A percentile compares a stretch with the other conserved stretches of the same genome.
These are phyloP conservation scores for Colletotrichum truncatum DNA, from an alignment of 2,329 filamentous ascomycete species.

Conservation along the genomic window DNA sequence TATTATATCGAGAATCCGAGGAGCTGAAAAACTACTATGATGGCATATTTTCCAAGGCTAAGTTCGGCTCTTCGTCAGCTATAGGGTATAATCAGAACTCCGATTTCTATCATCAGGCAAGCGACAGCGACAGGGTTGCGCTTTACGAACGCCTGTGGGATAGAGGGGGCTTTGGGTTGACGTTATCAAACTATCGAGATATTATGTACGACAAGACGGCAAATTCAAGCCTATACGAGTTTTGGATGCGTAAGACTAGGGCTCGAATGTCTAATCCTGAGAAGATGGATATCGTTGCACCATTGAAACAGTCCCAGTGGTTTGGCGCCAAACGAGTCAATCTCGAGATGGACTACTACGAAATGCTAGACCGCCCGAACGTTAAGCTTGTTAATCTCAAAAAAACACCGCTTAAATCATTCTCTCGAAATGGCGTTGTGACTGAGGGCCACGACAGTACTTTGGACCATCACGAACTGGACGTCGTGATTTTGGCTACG, in stretches of 20 bases:
- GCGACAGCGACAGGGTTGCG: conserved; percentile 49
- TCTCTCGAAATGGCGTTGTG: conserved; percentile 5
- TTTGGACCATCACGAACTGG: not conserved
- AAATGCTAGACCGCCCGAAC: conserved; percentile 23
- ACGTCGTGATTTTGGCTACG: conserved; percentile 32
- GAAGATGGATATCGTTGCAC: conserved; percentile 23
- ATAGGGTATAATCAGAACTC: not conserved
- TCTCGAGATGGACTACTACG: conserved; percentile 23
- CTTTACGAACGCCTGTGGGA: conserved; percentile 54
- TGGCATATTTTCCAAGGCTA: conserved; percentile 47
- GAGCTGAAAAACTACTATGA: conserved; percentile 44
- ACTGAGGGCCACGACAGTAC: not conserved
- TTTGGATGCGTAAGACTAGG: conserved; percentile 14
- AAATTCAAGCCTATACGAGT: conserved; percentile 18
- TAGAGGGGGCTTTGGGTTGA: conserved; percentile 55
- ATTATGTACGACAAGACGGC: not conserved
- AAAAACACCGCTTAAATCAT: conserved; percentile 1
- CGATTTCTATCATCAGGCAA: conserved; percentile 14
- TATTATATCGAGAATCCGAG: conserved; percentile 56
- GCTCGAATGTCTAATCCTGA: conserved; percentile 8
- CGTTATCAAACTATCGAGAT: conserved; percentile 49
- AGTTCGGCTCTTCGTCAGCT: not conserved
- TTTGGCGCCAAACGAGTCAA: not conserved
- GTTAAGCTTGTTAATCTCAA: conserved; percentile 21
- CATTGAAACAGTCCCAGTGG: conserved; percentile 5